Evolutionary conservation across 2,329 filamentous ascomycete genomes (phyloP), one percentile per base, ranked within the genome.

Genomic region (Cordyceps militaris): DNA sequence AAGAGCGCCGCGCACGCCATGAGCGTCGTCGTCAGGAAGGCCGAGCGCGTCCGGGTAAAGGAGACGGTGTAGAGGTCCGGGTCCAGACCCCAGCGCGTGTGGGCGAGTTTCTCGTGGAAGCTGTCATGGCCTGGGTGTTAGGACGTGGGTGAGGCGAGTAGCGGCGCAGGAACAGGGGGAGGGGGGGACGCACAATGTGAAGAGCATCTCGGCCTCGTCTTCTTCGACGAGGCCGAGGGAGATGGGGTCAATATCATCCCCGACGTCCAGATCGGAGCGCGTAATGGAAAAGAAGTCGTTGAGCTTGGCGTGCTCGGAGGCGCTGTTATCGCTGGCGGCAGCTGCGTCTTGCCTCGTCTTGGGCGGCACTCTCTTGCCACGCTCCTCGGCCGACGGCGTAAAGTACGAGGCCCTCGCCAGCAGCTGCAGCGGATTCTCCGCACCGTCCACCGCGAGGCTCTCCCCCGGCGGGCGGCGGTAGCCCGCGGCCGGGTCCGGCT

Each of bases 21-120:
- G 51, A 90, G 82, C 1, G 86, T 88, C 0, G 87, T 89, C 64
- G 88, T 85, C 2, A 90, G 74, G 65, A 89, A 89, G 1, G 85
- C 80, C 0, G 87, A 90, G 49, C 85, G 82, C 1, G 78, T 77
- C 16, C 85, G 83, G 3, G 87, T 84, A 63, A 88, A 90, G 1
- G 77, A 70, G 19, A 83, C 75, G 0, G 81, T 88, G 64, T 89
- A 87, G 4, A 89, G 73, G 14, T 79, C 68, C 1, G 85, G 84
- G 63, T 89, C 87, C 9, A 89, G 79, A 0, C 87, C 87, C 87
- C 87, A 90, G 67, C 87, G 74, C 0, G 87, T 90, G 67, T 90
- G 87, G 1, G 86, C 83, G 5, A 90, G 77, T 51, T 86, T 85
- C 24, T 84, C 77, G 65, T 88, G 83, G 63, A 89, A 90, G 64